Conservation (phyloP, 2,329 filamentous ascomycete species). For the Magnaporthiopsis incrustans region DNA sequence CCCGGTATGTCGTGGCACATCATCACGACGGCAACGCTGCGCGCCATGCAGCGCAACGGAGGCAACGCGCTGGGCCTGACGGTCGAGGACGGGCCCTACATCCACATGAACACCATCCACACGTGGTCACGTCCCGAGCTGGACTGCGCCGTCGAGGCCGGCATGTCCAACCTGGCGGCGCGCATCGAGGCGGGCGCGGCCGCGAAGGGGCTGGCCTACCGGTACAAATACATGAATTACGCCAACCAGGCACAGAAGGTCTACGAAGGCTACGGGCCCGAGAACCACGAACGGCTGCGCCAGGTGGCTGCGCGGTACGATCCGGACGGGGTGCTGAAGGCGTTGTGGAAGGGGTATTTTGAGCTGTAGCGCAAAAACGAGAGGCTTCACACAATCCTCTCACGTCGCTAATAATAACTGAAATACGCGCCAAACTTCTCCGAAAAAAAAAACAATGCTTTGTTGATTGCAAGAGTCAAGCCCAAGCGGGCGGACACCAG, state of each 20-base stretch:
- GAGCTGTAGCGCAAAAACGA: slow-evolving; percentile 8
- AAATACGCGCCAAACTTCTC: too few species aligned
- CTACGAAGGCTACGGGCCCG: slow-evolving; percentile 28
- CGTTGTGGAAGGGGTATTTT: slow-evolving; percentile 22
- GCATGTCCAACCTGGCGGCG: slow-evolving; percentile 14
- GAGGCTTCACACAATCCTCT: too few species aligned
- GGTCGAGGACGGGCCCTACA: slow-evolving; percentile 22
- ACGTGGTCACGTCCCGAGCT: slow-evolving; percentile 18
- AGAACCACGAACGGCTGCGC: slow-evolving; percentile 25
- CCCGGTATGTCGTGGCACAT: slow-evolving; percentile 24
- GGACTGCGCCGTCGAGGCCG: slow-evolving; percentile 22
- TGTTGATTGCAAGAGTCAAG: too few species aligned
- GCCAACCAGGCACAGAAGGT: slow-evolving; percentile 29
- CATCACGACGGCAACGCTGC: slow-evolving; percentile 24
- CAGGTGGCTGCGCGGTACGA: slow-evolving; percentile 24
- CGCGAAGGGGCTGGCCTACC: slow-evolving; percentile 20
- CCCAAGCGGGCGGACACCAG: too few species aligned
- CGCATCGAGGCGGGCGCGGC: slow-evolving; percentile 20
- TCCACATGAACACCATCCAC: slow-evolving; percentile 22
- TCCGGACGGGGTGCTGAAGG: slow-evolving; percentile 25
- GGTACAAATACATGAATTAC: slow-evolving; percentile 36
- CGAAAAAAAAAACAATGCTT: too few species aligned
- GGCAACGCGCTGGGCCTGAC: slow-evolving; percentile 33
- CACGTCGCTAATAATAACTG: too few species aligned
- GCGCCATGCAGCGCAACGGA: slow-evolving; percentile 25